These are phyloP conservation scores for Pseudopyricularia javanii DNA, from an alignment of 2,329 filamentous ascomycete species.

Conservation along the genomic window DNA sequence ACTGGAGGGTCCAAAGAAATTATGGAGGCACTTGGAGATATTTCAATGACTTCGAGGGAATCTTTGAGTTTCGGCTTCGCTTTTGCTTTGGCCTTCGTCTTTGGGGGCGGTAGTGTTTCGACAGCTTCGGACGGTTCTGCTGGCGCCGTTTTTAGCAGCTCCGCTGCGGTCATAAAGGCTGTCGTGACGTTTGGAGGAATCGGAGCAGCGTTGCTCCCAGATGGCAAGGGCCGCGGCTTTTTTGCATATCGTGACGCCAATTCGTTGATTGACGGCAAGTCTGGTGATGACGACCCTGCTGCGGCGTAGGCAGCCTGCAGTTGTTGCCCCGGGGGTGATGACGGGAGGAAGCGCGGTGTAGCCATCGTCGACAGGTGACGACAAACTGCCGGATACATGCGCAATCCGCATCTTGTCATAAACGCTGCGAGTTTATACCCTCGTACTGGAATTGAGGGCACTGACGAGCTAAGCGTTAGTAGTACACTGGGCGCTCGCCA, in stretches of 20 bases:
- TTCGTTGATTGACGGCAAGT: conserved; percentile 38
- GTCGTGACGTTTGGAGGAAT: conserved; percentile 21
- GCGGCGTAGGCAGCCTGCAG: conserved; percentile 5
- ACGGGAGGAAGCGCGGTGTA: conserved; percentile 15
- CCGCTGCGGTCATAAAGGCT: conserved; percentile 29
- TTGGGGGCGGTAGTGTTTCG: not conserved
- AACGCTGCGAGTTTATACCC: not conserved
- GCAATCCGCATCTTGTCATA: conserved; percentile 26
- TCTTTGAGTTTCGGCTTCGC: not conserved
- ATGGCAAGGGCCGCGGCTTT: conserved; percentile 17
- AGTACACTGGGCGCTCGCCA: not conserved
- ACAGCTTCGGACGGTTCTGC: conserved; percentile 6
- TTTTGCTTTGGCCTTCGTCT: not conserved
- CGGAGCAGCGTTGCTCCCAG: conserved; percentile 21
- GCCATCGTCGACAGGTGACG: conserved; percentile 18
- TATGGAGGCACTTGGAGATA: not conserved
- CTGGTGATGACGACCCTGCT: conserved; percentile 36
- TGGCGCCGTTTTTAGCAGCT: conserved; percentile 20
- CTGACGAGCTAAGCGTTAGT: not conserved
- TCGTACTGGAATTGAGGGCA: not conserved
- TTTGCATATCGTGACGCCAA: conserved; percentile 25
- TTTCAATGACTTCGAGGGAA: not conserved
- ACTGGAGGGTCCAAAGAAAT: not conserved
- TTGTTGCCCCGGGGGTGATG: conserved; percentile 13
- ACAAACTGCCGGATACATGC: conserved; percentile 18